phyloP scores from a whole-genome alignment of 2,329 filamentous ascomycete genomes.

The Epichloe bromicola region DNA sequence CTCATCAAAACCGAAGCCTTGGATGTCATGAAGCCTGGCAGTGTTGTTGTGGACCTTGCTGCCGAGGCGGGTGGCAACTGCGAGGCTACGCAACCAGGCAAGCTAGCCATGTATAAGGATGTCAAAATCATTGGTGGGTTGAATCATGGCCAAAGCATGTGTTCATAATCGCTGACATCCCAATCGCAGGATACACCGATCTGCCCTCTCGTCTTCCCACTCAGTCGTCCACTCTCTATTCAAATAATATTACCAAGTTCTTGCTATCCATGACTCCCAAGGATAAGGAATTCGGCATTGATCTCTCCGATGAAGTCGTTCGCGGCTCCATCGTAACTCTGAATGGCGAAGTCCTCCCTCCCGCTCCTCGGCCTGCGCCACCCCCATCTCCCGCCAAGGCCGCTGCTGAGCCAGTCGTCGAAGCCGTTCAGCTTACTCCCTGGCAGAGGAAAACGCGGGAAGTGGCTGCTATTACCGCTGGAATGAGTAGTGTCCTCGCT shows the following conservation, averaged over 20 bases:
- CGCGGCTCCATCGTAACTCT: constrained; percentile 73
- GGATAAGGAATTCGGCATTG: constrained; percentile 67
- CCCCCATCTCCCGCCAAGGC: constrained; percentile 39
- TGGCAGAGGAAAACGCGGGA: constrained; percentile 71
- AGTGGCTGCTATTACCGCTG: constrained; percentile 60
- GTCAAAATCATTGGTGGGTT: constrained; percentile 68
- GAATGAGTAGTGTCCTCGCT: constrained; percentile 62
- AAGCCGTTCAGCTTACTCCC: constrained; percentile 57
- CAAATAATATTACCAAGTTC: constrained; percentile 87
- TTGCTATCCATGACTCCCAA: constrained; percentile 69
- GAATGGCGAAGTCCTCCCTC: constrained; percentile 62
- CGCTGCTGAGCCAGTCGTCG: constrained; percentile 32
- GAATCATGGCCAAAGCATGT: constrained; percentile 1
- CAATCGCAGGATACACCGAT: constrained; percentile 58
- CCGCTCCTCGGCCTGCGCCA: constrained; percentile 54
- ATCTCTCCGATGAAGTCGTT: constrained; percentile 74
- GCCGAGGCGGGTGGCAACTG: constrained; percentile 84
- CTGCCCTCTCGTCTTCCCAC: constrained; percentile 76
- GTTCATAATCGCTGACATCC: not conserved
- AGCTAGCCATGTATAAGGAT: constrained; percentile 58
- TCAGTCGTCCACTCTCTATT: constrained; percentile 81
- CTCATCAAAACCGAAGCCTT: constrained; percentile 73
- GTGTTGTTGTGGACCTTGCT: constrained; percentile 76
- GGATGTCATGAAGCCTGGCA: constrained; percentile 78
- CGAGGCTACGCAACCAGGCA: constrained; percentile 62